Base-by-base conservation (phyloP, 768 basidiomycete genomes). In the Russula virescens region DNA sequence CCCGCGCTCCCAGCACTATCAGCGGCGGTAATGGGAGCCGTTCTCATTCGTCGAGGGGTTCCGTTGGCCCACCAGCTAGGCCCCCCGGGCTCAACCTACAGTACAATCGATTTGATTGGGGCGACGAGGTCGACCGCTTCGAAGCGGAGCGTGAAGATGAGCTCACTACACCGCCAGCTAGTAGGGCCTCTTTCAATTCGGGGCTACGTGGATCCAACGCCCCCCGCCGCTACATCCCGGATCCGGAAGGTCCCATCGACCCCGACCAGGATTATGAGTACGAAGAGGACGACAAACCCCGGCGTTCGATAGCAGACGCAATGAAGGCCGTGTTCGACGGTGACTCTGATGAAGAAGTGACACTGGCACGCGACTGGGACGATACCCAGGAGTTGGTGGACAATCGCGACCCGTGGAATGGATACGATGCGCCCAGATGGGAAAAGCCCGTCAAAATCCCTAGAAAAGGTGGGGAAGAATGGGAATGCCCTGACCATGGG, bases 401-500 rank as follows among this genome's bases (percentile, higher is more conserved):
- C 6, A n/a, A 56, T n/a, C 14, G 21, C 4, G 31, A 43, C n/a
- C 18, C 34, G n/a, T 65, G 60, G 66, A 25, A 1, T 16, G 56
- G 28, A 5, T 67, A 65, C 35, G 23, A 21, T n/a, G 26, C 18
- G 26, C 38, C 58, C 1, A 34, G 54, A 21, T 46, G 47, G 43
- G 63, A 65, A 16, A 43, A n/a, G 1, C 55, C 18, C 19, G 51
- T 31, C 2, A 63, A 31, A 21, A 43, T 46, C 7, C 40, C 25
- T 13, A 56, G 40, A 14, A 42, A 28, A 25, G 42, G 34, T 19
- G 38, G 49, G 11, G 64, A 58, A 14, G 42, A 58, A 13, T 55
- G 55, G 60, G 1, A 18, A 0, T 67, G 63, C 16, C 26, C 38
- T 14, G 28, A 45, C 8, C 66, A 67, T 16, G 66, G 66, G 11